Evolutionary conservation across 306 rosid species (phyloP).

Genomic region (Prunus padus): DNA sequence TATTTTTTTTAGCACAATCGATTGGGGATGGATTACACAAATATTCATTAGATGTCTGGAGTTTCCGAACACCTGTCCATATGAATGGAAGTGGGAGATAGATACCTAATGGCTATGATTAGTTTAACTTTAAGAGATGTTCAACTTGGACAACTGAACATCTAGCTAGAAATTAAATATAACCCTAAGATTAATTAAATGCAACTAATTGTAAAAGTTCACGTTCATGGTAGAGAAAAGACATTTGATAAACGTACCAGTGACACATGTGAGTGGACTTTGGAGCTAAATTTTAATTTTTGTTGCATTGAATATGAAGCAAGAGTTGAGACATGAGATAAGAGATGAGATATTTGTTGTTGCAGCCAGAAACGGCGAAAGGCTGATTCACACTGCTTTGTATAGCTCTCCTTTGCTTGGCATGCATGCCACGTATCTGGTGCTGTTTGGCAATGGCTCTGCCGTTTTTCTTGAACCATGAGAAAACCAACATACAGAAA

Average conservation of each 20-base stretch:
- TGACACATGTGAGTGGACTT: not conserved
- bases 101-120: too few species aligned
- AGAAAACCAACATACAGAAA: not conserved
- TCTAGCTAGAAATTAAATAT: not conserved
- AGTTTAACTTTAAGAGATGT: not conserved
- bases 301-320: not conserved
- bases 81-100: too few species aligned
- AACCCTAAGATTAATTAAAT: too few species aligned
- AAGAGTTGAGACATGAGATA: not conserved
- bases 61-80: too few species aligned
- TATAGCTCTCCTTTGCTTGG: slow-evolving; percentile 3
- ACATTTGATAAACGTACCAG: not conserved
- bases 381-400: not conserved
- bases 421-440: slow-evolving; percentile 26
- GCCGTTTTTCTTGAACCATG: not conserved
- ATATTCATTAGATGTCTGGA: too few species aligned
- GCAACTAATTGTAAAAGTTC: not conserved
- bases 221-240: not conserved
- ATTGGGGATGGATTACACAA: too few species aligned
- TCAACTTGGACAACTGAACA: not conserved
- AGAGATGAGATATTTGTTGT: not conserved
- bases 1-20: too few species aligned
- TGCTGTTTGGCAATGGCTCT: not conserved
- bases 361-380: slow-evolving; percentile 11
- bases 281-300: not conserved